A percentile compares a stretch with the other conserved stretches of the same genome.
phyloP scores from a whole-genome alignment of 2,329 filamentous ascomycete genomes.

The Trichoderma semiorbis region DNA sequence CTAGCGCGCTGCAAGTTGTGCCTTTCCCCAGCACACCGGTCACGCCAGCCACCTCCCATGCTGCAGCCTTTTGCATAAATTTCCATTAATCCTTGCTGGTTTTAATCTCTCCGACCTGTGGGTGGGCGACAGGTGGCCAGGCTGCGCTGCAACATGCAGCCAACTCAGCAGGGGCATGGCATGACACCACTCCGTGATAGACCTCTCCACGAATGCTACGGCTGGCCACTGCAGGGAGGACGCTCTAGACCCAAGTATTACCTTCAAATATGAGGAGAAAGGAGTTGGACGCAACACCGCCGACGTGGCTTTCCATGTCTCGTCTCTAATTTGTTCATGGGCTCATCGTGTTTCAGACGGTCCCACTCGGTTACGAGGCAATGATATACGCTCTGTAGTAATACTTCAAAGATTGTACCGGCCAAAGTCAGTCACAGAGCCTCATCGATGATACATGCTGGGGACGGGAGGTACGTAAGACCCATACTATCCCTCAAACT shows the following conservation, averaged over 20 bases:
- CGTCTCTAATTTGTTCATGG: not conserved
- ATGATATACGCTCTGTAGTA: not conserved
- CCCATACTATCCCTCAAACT: not conserved
- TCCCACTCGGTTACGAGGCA: not conserved
- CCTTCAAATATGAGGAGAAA: not conserved
- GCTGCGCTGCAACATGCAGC: not conserved
- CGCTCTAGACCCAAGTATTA: not conserved
- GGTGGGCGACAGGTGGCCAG: not conserved
- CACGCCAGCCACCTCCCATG: not conserved
- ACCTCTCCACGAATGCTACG: not conserved
- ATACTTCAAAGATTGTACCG: not conserved
- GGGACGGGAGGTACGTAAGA: not conserved
- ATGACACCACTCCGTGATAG: not conserved
- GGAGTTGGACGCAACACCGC: not conserved
- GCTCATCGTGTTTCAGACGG: not conserved
- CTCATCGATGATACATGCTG: not conserved
- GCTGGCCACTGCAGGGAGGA: not conserved
- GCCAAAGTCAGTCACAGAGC: not conserved
- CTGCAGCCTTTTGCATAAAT: not conserved
- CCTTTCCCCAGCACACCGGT: not conserved
- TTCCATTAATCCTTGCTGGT: not conserved
- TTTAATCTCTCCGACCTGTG: not conserved
- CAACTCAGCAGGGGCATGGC: not conserved
- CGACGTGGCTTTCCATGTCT: not conserved
- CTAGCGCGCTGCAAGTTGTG: not conserved